Percentiles rank a stretch among this genome's conserved stretches.
Conservation (phyloP, 768 basidiomycete species). For the Lyophyllum atratum region DNA sequence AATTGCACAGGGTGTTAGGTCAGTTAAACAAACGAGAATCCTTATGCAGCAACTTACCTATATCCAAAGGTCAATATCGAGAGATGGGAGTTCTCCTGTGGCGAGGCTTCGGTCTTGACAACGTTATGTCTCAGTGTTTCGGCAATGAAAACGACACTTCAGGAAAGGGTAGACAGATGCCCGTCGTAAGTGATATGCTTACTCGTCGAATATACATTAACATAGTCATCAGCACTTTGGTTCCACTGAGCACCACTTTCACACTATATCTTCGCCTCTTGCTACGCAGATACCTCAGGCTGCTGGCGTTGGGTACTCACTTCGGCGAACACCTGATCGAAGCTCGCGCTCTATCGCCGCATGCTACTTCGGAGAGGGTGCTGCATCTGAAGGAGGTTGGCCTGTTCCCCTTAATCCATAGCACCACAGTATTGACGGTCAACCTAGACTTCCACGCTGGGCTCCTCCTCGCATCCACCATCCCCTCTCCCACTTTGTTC, state of each 20-base stretch:
- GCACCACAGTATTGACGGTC: conserved; percentile 14
- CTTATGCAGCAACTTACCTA: too few relatives aligned
- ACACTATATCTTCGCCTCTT: conserved; percentile 91
- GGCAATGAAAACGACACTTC: conserved; percentile 80
- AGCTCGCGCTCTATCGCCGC: conserved; percentile 76
- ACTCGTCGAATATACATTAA: not conserved
- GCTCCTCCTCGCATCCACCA: conserved; percentile 74
- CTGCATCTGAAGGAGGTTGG: conserved; percentile 83
- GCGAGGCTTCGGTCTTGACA: conserved; percentile 78
- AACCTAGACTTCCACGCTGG: conserved; percentile 88
- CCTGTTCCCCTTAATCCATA: conserved; percentile 2
- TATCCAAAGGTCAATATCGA: conserved; percentile 77
- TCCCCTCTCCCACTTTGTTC: conserved; percentile 74
- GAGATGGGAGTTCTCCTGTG: conserved; percentile 91
- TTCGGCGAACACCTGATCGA: conserved; percentile 74
- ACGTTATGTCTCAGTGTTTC: conserved; percentile 92
- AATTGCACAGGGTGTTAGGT: conserved; percentile 69
- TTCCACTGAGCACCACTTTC: conserved; percentile 81
- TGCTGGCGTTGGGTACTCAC: conserved; percentile 88
- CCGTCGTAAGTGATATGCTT: conserved; percentile 58
- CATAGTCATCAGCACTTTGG: conserved; percentile 72
- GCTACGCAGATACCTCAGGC: conserved; percentile 96
- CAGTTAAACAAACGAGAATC: conserved; percentile 20
- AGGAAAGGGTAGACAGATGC: conserved; percentile 92
- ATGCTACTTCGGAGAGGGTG: conserved; percentile 93